Evolutionary conservation across 129 eudicot genomes (phyloP), one percentile per base, ranked within the genome.

Genomic region (Chrysanthemum lavandulifolium): DNA sequence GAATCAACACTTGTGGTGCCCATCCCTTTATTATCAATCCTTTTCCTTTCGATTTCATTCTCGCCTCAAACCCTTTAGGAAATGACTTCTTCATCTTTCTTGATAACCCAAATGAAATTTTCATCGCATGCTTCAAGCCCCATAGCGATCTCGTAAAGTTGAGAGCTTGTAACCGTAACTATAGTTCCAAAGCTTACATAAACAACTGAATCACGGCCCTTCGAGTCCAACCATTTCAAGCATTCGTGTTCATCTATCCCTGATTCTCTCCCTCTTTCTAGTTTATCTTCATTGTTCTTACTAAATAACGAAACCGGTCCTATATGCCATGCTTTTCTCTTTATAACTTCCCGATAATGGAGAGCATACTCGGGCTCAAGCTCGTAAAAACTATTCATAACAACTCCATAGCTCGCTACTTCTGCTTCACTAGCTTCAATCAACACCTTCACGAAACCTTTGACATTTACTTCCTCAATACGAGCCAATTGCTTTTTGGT

Each of bases 121-220:
- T 79, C 78, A 7, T 61, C 61, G 2, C 84, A 81, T 1, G 89
- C 69, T 55, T 84, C 96, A 0, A 92, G 82, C 36, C 83, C 97
- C 72, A 57, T 57, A 4, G 96, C 94, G 11, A 86, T 82, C 79
- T 92, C 96, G 13, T 71, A 60, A 25, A 85, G 31, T 60, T 86
- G 97, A 14, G 84, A 5, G 0, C 56, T 53, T 0, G 81, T 25
- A 57, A 73, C 13, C 8, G 47, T 2, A 64, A 57, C 65, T 53
- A 27, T 55, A 84, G 73, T 81, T 18, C 96, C 97, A 61, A 89
- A 86, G 54, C 96, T 83, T 3, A 85, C 53, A 54, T 86, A 92
- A 6, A 92, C 45, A 13, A 89, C 91, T 4, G 97, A 86, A 50
- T 77, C 69, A 0, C 82, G 74, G 18, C 61, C 5, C 67, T 83